These are phyloP conservation scores for Anisogramma anomala DNA, from an alignment of 2,329 filamentous ascomycete species.

Conservation along the genomic window DNA sequence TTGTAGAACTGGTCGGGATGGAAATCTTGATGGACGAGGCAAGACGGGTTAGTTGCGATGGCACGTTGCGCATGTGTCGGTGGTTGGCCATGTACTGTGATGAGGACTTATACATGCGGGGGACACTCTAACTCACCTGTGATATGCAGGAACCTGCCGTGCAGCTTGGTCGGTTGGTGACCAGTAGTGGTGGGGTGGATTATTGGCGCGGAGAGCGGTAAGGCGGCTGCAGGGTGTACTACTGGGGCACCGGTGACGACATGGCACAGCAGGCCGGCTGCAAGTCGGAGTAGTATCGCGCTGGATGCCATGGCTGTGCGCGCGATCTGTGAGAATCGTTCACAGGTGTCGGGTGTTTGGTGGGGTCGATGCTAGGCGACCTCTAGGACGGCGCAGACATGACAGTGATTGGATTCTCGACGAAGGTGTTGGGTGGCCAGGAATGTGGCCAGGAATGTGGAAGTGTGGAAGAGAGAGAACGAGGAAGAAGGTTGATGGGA, in stretches of 20 bases:
- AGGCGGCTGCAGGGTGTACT: background rate
- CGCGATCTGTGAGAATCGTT: background rate
- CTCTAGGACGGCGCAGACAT: background rate
- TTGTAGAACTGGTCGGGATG: slow-evolving; percentile 88
- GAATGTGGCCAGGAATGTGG: no score
- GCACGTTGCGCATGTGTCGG: background rate
- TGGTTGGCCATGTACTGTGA: background rate
- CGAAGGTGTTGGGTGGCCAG: background rate
- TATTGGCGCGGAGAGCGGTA: background rate
- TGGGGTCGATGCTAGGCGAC: no score
- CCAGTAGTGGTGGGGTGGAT: slow-evolving; percentile 18
- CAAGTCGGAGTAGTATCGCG: slow-evolving; percentile 13
- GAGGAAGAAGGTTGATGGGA: no score
- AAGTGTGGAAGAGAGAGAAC: no score
- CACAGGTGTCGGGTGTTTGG: background rate
- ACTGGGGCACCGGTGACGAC: slow-evolving; percentile 21
- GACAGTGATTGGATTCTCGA: background rate
- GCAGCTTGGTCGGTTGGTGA: slow-evolving; percentile 34
- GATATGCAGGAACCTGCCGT: slow-evolving; percentile 75
- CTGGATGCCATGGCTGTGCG: slow-evolving; percentile 1
- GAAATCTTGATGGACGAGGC: slow-evolving; percentile 52
- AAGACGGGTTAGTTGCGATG: slow-evolving; percentile 2
- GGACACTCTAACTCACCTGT: slow-evolving; percentile 68
- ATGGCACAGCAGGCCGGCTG: slow-evolving; percentile 19
- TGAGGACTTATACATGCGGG: background rate